Conservation (phyloP, 345 rosid species). For the Salix caprea region DNA sequence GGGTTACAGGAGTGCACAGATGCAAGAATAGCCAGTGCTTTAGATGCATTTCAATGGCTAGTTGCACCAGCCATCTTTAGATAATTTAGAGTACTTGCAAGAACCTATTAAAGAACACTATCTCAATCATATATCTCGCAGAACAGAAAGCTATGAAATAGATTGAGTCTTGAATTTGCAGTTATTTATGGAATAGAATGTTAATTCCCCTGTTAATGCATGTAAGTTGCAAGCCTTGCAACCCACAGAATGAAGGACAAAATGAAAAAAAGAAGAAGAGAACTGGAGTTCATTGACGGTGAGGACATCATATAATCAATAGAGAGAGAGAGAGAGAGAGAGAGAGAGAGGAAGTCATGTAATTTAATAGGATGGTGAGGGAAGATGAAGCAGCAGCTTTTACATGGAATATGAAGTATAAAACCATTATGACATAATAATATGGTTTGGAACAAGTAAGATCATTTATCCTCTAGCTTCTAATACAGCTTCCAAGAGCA, state of each 20-base stretch:
- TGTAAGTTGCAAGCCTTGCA: neutral
- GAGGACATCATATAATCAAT: neutral
- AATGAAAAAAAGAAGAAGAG: neutral
- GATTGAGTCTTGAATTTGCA: neutral
- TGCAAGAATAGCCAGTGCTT: neutral
- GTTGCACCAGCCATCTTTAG: neutral
- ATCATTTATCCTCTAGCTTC: neutral
- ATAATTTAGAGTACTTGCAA: neutral
- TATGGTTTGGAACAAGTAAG: neutral
- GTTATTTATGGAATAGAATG: neutral
- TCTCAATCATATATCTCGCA: neutral
- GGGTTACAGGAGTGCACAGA: neutral
- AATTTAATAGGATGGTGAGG: neutral
- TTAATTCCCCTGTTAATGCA: neutral
- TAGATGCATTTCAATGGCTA: neutral
- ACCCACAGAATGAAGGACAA: neutral
- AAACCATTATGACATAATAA: neutral
- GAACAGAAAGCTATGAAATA: neutral
- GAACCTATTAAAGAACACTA: neutral
- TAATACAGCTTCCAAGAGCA: neutral
- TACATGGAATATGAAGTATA: neutral
- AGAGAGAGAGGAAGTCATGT: neutral
- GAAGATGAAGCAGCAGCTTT: neutral
- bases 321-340: neutral
- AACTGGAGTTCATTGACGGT: neutral